Evolutionary conservation across 805 yeast species (phyloP), one percentile per base, ranked within the genome.

Genomic region (Candida sonorensis): DNA sequence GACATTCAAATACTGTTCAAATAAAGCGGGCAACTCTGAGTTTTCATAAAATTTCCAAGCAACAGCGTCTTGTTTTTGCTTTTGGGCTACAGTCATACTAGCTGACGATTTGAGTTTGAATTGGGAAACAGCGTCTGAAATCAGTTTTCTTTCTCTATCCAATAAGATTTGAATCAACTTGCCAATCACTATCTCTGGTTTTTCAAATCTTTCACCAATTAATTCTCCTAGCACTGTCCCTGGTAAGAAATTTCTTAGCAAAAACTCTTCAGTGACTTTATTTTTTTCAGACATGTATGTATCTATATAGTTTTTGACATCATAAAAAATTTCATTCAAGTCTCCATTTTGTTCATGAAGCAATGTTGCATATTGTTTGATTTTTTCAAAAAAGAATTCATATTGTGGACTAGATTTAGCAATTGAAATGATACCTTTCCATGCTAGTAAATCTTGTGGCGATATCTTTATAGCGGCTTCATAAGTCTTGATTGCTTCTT

Each of bases 351-450:
- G 66, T 8, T 60, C 57, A 1, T 61, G 31, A 29, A 72, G 51
- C 1, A 66, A 43, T 17, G 62, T 56, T 16, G 75, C 59, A 38
- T 69, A 67, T 4, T 61, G 56, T 3, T 70, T 64, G 34, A 72
- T 49, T 5, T 71, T 62, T 0, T 53, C 45, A 45, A 81, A 78
- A 51, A 70, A 77, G 3, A 55, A 35, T 4, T 51, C 46, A 40
- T 59, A 61, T 10, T 55, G 45, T 34, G 59, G 57, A 9, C 10
- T 23, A 6, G 26, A 12, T 16, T 13, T 23, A 12, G 59, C 63
- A 1, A 75, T 53, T 29, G 72, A 68, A 37, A 76, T 57, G 37
- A 79, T 64, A 1, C 97, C 97, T 48, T 83, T 85, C 94, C 92
- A 88, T 0, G 87, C 94, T 17, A 72, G 53, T 2, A 75, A 41